A percentile compares a stretch with the other conserved stretches of the same genome.
These are phyloP conservation scores for Euphorbia lathyris DNA, from an alignment of 345 rosid genomes.

Conservation along the genomic window DNA sequence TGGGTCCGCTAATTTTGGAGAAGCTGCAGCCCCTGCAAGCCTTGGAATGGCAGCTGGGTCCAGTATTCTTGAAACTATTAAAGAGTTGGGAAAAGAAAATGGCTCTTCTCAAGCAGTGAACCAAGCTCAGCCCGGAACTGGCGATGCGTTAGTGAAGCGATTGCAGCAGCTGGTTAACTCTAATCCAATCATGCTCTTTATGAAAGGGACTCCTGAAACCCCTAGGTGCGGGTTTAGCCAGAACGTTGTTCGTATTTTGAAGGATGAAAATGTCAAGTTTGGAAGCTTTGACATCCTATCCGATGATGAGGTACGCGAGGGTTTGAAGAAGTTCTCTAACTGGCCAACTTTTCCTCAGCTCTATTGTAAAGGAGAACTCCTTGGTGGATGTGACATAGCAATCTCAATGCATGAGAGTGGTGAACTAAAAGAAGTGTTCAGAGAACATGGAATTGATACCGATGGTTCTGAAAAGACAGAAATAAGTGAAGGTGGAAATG, in stretches of 20 bases:
- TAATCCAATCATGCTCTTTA: slow-evolving; percentile 79
- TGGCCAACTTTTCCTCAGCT: slow-evolving; percentile 99
- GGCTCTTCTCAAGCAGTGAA: slow-evolving; percentile 36
- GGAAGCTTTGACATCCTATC: slow-evolving; percentile 80
- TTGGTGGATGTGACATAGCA: slow-evolving; percentile 88
- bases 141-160: slow-evolving; percentile 40
- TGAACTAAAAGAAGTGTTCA: slow-evolving; percentile 71
- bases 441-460: slow-evolving; percentile 55
- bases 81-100: slow-evolving; percentile 61
- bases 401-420: slow-evolving; percentile 91
- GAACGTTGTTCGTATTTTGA: slow-evolving; percentile 70
- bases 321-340: slow-evolving; percentile 87
- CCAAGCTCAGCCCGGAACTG: slow-evolving; percentile 36
- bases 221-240: slow-evolving; percentile 90
- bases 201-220: slow-evolving; percentile 88
- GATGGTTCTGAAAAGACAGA: slow-evolving; percentile 14
- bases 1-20: slow-evolving; percentile 54
- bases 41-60: slow-evolving; percentile 96
- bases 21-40: slow-evolving; percentile 98
- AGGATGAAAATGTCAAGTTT: slow-evolving; percentile 68
- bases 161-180: slow-evolving; percentile 69
- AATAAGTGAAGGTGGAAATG: slow-evolving; percentile 27
- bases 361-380: slow-evolving; percentile 89
- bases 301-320: slow-evolving; percentile 78
- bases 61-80: slow-evolving; percentile 62